A percentile compares a stretch with the other conserved stretches of the same genome.
These are phyloP conservation scores for Aspergillus fructus DNA, from an alignment of 2,329 filamentous ascomycete species.

Conservation along the genomic window DNA sequence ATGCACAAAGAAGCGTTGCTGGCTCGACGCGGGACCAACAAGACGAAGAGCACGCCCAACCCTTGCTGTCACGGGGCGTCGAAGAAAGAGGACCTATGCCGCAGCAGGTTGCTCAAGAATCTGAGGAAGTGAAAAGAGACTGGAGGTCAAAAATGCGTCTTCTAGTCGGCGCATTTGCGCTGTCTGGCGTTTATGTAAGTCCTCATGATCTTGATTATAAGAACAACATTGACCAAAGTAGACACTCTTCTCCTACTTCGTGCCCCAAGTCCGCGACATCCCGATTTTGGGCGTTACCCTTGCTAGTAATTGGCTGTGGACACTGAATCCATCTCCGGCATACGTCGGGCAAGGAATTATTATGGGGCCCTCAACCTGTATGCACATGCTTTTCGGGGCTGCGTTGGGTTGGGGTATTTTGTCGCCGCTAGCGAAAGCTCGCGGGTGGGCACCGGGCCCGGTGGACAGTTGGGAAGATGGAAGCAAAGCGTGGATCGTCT, in stretches of 20 bases:
- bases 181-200: conserved; percentile 57
- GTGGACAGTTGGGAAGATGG: conserved; percentile 88
- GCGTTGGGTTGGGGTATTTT: conserved; percentile 86
- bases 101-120: conserved; percentile 38
- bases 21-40: conserved; percentile 13
- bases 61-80: conserved; percentile 34
- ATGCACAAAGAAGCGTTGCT: conserved; percentile 25
- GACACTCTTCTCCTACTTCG: conserved; percentile 85
- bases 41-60: conserved; percentile 28
- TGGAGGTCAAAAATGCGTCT: conserved; percentile 64
- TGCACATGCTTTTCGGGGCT: conserved; percentile 93
- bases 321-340: conserved; percentile 91
- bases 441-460: conserved; percentile 84
- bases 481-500: conserved; percentile 98
- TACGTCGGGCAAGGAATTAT: conserved; percentile 98
- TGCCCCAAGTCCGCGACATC: conserved; percentile 80
- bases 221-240: conserved; percentile 40
- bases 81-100: conserved; percentile 51
- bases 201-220: conserved; percentile 3
- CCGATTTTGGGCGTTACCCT: conserved; percentile 77
- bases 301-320: conserved; percentile 86
- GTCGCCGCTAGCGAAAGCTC: conserved; percentile 80
- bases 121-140: conserved; percentile 45
- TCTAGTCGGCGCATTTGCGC: conserved; percentile 58
- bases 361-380: conserved; percentile 92